Evolutionary conservation across 305 asterid genomes (phyloP).

Genomic region (Fraxinus baroniana): DNA sequence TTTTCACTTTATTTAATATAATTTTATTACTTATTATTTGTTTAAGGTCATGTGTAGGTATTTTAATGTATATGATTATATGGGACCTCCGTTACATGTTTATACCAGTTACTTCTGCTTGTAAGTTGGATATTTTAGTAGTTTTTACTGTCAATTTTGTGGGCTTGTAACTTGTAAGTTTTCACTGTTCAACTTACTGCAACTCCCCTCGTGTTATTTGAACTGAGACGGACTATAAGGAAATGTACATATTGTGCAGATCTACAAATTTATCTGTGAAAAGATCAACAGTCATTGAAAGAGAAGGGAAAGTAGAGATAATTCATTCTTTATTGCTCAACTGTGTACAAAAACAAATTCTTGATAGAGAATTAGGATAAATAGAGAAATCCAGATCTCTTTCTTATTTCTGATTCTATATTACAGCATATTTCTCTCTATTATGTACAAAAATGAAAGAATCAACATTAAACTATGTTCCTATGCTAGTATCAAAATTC

Average conservation of each 20-base stretch:
- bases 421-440: slow-evolving; percentile 1
- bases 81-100: background rate
- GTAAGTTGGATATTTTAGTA: background rate
- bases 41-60: background rate
- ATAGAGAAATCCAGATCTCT: background rate
- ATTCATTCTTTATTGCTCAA: background rate
- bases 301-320: background rate
- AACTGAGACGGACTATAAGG: background rate
- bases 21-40: background rate
- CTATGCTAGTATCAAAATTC: slow-evolving; percentile 30
- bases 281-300: background rate
- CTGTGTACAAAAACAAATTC: background rate
- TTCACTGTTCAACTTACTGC: background rate
- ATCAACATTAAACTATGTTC: slow-evolving; percentile 24
- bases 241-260: background rate
- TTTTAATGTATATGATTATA: background rate
- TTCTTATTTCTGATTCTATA: background rate
- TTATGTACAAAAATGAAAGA: slow-evolving; percentile 34
- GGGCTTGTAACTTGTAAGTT: background rate
- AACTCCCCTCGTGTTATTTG: background rate
- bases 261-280: background rate
- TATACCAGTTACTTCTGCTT: background rate
- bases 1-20: background rate
- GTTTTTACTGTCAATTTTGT: background rate
- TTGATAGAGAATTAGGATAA: background rate